These are phyloP conservation scores for Trichoderma orchidacearum DNA, from an alignment of 495 filamentous ascomycete species.

Conservation along the genomic window DNA sequence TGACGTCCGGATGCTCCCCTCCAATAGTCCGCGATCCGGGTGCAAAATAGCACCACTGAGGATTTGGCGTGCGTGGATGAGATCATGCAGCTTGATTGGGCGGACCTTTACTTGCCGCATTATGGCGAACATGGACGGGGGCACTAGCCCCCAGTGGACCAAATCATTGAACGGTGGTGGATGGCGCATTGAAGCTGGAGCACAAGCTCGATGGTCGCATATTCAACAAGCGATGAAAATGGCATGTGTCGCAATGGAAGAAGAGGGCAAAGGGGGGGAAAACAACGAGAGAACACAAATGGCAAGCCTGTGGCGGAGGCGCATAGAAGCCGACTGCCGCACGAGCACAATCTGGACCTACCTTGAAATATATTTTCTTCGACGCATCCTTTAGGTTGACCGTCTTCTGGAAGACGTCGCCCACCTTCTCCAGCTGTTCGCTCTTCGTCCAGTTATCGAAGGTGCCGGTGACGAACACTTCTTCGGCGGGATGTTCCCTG, in stretches of 20 bases:
- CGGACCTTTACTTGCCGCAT: background rate
- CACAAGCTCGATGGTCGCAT: background rate
- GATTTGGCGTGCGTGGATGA: background rate
- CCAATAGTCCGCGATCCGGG: background rate
- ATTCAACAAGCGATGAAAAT: background rate
- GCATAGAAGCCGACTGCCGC: background rate
- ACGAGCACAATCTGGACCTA: constrained; percentile 22
- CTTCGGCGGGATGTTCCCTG: constrained; percentile 63
- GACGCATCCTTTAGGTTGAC: constrained; percentile 49
- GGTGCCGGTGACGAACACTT: constrained; percentile 90
- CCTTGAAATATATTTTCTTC: constrained; percentile 75
- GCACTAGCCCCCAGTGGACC: background rate
- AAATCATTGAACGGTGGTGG: background rate
- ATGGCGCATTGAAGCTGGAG: background rate
- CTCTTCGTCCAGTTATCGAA: constrained; percentile 91
- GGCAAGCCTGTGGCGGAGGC: too few relatives aligned
- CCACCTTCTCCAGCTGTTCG: constrained; percentile 62
- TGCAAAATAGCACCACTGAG: background rate
- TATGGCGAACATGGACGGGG: background rate
- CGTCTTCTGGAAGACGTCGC: constrained; percentile 58
- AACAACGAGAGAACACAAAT: background rate
- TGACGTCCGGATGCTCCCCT: background rate
- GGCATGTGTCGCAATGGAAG: background rate
- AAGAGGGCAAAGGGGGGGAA: background rate
- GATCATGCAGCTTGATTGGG: background rate